Base-by-base conservation (phyloP, 2,329 filamentous ascomycete genomes). In the Paraphoma sp. region DNA sequence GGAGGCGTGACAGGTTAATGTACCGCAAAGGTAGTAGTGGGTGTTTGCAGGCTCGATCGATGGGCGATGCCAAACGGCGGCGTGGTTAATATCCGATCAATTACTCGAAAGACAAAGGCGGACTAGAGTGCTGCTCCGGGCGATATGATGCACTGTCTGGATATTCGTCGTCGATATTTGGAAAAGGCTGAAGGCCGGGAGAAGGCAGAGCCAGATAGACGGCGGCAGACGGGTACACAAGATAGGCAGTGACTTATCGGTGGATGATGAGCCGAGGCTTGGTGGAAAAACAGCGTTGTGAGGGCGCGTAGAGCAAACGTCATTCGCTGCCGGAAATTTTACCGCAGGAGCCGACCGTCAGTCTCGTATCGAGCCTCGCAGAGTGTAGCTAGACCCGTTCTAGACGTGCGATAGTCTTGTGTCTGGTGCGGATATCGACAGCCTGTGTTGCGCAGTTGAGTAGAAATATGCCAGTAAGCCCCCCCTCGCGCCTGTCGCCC, bases 401-500 rank as follows among this genome's bases (percentile, higher is more conserved):
- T 29, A 51, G 48, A 42, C 48, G 41, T 30, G 43, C 23, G 23
- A 23, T 23, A 23, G 16, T 44, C 41, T 44, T 50, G 47, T 38
- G 3, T 48, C 45, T 18, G 17, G 30, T 5, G 45, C 51, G 45
- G 46, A 53, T 51, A 53, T 50, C 45, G 18, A 51, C 50, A 48
- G 41, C 53, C 40, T 43, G 43, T 17, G 52, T 33, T 40, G 48
- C 48, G 18, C 40, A 28, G 28, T 44, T 10, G n/a, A n/a, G 29
- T 28, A 43, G 18, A 54, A 55, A 40, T 29, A 73, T 73, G 70
- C 70, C 70, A 44, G 70, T 73, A 56, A 60, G 70, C 60, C 46
- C 33, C 7, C 52, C 55, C 56, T 59, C 38, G 55, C 46, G 54
- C 56, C 51, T 56, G 52, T 46, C 56, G 31, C 48, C 23, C 33